These are phyloP conservation scores for Arxiozyma bovina DNA, from an alignment of 1,139 yeast genomes.

Conservation along the genomic window DNA sequence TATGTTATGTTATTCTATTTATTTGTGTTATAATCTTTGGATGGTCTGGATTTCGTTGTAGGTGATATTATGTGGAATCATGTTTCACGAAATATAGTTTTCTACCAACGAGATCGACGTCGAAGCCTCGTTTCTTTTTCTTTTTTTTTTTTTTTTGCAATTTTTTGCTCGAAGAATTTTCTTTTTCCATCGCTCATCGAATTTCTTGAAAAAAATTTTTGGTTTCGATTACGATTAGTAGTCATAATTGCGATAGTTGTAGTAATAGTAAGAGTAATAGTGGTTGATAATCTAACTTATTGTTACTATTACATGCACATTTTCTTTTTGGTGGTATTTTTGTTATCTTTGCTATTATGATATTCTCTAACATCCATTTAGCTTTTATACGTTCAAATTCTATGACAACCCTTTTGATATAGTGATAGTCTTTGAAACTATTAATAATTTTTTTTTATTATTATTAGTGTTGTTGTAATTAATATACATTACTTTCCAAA, in stretches of 20 bases:
- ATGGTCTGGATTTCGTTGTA: too few species aligned
- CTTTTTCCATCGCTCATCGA: background rate
- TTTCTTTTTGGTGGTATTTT: background rate
- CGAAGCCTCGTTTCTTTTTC: too few species aligned
- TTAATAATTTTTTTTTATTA: background rate
- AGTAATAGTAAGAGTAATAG: background rate
- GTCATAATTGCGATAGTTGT: background rate
- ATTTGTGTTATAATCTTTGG: background rate
- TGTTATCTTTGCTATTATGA: background rate
- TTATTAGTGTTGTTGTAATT: background rate
- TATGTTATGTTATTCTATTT: too few species aligned
- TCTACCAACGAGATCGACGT: too few species aligned
- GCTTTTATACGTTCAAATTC: background rate
- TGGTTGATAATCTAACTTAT: background rate
- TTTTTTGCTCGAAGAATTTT: background rate
- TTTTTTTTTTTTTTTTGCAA: too few species aligned
- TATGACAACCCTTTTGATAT: too few species aligned
- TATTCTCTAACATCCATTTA: too few species aligned
- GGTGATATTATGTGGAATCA: too few species aligned
- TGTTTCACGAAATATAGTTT: background rate
- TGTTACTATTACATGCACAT: background rate
- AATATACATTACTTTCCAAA: constrained; percentile 8
- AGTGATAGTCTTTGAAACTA: background rate
- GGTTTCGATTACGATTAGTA: background rate
- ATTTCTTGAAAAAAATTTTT: background rate